Evolutionary conservation across 306 rosid species (phyloP), one percentile per base, ranked within the genome.

Genomic region (Dalbergia oliveri): DNA sequence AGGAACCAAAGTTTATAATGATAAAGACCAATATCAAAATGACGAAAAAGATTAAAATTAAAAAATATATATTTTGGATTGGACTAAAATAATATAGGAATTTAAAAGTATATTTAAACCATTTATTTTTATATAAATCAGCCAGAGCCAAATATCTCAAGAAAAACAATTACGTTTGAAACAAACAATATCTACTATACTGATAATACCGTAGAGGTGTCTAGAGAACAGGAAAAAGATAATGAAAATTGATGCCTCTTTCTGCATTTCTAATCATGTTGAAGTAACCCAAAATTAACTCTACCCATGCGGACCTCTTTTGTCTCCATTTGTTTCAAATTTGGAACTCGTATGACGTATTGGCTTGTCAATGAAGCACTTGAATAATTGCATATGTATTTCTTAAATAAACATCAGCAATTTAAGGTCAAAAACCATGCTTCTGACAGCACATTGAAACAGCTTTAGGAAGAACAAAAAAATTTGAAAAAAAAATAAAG

Each of bases 291-390:
- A 58, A 23, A 39, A 49, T 14, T 26, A 69, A 39, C 39, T 57
- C 21, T 44, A 18, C 11, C 39, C 41, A 12, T 58, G 51, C 63
- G 33, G 5, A 34, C 15, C 59, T 34, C 66, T 53, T 57, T 12
- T 33, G 68, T 72, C 61, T 72, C 33, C n/a, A 34, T 34, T 45
- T 81, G 70, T 66, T 68, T 23, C 43, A 45, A 47, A 18, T 65
- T 58, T 34, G 26, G 43, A 33, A 18, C 50, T 13, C 44, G 23
- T 41, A 45, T 79, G 49, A 64, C 21, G 45, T 72, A 19, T 23
- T 62, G 78, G 59, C 39, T 9, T 37, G 78, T 62, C 60, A 33
- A 62, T 62, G 65, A 62, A 15, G 47, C n/a, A n/a, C 12, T 61
- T 14, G 6, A 23, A 75, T 60, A 37, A 49, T 34, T n/a, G 8